Percentiles rank a stretch among this genome's conserved stretches.
phyloP scores from a whole-genome alignment of 768 basidiomycete species.

The Boletus fagicola region DNA sequence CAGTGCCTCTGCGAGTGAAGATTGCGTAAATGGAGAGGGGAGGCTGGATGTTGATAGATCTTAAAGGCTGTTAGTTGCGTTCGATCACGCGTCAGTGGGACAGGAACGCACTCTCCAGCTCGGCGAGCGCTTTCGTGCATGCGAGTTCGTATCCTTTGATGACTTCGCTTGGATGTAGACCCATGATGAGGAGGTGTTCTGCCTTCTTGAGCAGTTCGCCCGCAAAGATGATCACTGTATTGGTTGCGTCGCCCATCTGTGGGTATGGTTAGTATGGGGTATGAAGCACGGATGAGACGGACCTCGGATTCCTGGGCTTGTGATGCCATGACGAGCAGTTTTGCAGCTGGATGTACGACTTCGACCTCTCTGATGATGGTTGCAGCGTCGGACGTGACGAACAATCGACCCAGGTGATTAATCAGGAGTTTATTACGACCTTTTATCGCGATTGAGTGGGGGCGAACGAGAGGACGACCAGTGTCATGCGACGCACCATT shows the following conservation, averaged over 20 bases:
- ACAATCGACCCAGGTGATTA: conserved; percentile 93
- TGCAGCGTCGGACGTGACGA: conserved; percentile 98
- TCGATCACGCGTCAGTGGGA: conserved; percentile 18
- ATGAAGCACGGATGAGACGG: conserved; percentile 21
- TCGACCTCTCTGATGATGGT: conserved; percentile 98
- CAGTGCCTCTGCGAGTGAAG: conserved; percentile 70
- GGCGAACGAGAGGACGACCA: not conserved
- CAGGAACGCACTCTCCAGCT: conserved; percentile 82
- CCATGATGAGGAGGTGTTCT: conserved; percentile 91
- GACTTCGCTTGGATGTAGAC: conserved; percentile 94
- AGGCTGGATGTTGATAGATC: conserved; percentile 69
- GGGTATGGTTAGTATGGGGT: conserved; percentile 8
- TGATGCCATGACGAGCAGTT: conserved; percentile 97
- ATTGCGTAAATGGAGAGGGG: conserved; percentile 68
- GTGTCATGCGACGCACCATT: conserved; percentile 62
- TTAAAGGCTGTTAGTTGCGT: conserved; percentile 32
- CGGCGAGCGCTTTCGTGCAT: conserved; percentile 73
- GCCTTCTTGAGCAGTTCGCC: conserved; percentile 94
- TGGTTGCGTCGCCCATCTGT: conserved; percentile 97
- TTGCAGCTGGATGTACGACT: conserved; percentile 97
- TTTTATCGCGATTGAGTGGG: conserved; percentile 30
- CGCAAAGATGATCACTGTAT: conserved; percentile 90
- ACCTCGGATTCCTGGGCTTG: conserved; percentile 96
- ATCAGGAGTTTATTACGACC: conserved; percentile 97
- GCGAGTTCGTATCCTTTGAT: conserved; percentile 96